Conservation (phyloP, 306 rosid species). For the Ceratonia siliqua region DNA sequence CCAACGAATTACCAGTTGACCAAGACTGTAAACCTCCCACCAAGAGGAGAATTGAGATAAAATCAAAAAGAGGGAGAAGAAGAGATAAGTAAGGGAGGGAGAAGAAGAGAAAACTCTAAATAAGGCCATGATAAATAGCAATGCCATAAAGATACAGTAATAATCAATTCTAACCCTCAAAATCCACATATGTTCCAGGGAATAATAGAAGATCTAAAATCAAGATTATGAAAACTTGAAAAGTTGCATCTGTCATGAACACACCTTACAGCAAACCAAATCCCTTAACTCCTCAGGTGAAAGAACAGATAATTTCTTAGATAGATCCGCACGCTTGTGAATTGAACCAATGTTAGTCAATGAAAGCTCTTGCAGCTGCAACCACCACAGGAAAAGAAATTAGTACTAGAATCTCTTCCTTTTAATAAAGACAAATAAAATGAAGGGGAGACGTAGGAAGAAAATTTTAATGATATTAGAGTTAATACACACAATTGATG, state of each 20-base stretch:
- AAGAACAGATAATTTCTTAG: constrained; percentile 88
- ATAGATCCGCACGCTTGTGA: constrained; percentile 77
- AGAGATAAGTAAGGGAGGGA: neutral
- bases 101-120: neutral
- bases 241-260: constrained; percentile 24
- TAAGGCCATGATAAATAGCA: neutral
- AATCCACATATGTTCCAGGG: neutral
- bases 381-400: constrained; percentile 32
- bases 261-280: constrained; percentile 87
- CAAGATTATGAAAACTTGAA: constrained; percentile 1
- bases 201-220: constrained; percentile 24
- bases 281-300: constrained; percentile 75
- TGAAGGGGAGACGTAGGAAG: neutral
- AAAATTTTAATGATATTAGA: constrained; percentile 24
- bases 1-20: neutral
- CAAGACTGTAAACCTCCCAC: neutral
- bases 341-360: constrained; percentile 84
- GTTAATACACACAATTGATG: neutral
- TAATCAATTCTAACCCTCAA: constrained; percentile 16
- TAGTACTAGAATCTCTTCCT: neutral
- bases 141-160: constrained; percentile 13
- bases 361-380: constrained; percentile 85
- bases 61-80: neutral
- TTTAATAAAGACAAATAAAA: constrained; percentile 12
- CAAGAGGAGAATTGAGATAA: neutral